phyloP scores from a whole-genome alignment of 2,329 filamentous ascomycete genomes.

The Cordyceps tenuipes region DNA sequence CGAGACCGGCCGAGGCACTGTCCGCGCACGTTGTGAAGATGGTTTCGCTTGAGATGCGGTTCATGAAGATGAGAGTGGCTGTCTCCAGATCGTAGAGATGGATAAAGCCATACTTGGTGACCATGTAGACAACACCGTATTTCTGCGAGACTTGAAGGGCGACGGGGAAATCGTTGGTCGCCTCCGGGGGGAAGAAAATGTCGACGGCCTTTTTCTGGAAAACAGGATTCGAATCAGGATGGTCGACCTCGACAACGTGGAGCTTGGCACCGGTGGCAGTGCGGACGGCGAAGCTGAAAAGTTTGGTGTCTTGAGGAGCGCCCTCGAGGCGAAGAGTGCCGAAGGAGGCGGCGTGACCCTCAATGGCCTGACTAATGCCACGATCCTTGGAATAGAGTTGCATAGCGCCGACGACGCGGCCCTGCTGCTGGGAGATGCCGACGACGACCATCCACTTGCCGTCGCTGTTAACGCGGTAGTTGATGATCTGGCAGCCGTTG shows the following conservation, averaged over 20 bases:
- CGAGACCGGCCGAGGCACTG: slow-evolving; percentile 73
- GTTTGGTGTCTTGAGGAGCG: slow-evolving; percentile 80
- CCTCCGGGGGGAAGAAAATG: slow-evolving; percentile 94
- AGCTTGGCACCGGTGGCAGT: slow-evolving; percentile 86
- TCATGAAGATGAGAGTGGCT: slow-evolving; percentile 96
- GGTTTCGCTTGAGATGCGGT: slow-evolving; percentile 97
- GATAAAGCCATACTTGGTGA: slow-evolving; percentile 98
- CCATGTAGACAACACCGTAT: slow-evolving; percentile 93
- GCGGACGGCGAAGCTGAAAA: slow-evolving; percentile 94
- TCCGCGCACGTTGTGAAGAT: slow-evolving; percentile 93
- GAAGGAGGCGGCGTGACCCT: slow-evolving; percentile 93
- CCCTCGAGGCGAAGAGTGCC: slow-evolving; percentile 83
- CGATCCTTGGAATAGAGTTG: slow-evolving; percentile 95
- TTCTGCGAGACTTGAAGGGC: slow-evolving; percentile 95
- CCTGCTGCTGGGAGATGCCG: slow-evolving; percentile 87
- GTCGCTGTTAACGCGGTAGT: slow-evolving; percentile 92
- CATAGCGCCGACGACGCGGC: slow-evolving; percentile 90
- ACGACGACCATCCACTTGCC: slow-evolving; percentile 98
- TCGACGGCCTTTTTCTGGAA: slow-evolving; percentile 97
- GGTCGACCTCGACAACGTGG: slow-evolving; percentile 96
- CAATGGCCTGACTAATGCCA: slow-evolving; percentile 94
- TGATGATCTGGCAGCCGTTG: slow-evolving; percentile 93
- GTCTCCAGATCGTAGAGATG: slow-evolving; percentile 97
- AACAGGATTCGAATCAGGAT: slow-evolving; percentile 76
- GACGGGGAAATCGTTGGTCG: slow-evolving; percentile 93